phyloP scores from a whole-genome alignment of 2,329 filamentous ascomycete species.

The Sporothrix phasma region DNA sequence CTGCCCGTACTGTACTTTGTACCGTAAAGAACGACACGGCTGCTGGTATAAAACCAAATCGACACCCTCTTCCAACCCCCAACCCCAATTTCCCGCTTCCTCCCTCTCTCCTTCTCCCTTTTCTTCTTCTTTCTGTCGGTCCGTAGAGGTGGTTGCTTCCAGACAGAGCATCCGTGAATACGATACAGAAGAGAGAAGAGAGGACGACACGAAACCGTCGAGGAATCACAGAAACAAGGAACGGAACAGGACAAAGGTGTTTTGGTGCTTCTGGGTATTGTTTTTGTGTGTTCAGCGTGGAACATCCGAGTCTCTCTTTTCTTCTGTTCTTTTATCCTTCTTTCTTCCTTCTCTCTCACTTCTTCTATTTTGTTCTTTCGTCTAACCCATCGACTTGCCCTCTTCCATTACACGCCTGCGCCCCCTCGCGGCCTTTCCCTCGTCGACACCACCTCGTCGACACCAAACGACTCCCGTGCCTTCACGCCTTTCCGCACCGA shows the following conservation, averaged over 20 bases:
- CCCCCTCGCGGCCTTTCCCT: not conserved
- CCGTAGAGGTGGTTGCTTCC: slow-evolving; percentile 15
- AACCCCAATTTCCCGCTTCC: slow-evolving; percentile 12
- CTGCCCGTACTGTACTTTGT: not conserved
- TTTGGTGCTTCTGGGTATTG: not conserved
- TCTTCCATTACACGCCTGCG: not conserved
- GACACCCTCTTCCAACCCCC: slow-evolving; percentile 6
- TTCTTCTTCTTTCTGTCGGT: not conserved
- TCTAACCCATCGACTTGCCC: not conserved
- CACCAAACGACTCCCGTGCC: not conserved
- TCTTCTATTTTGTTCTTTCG: not conserved
- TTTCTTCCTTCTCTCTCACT: not conserved
- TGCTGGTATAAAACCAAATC: slow-evolving; percentile 18
- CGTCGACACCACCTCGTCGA: not conserved
- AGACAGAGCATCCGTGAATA: slow-evolving; percentile 6
- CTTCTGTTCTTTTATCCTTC: not conserved
- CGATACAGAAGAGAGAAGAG: slow-evolving; percentile 6
- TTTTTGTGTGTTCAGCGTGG: not conserved
- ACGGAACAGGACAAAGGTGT: not conserved
- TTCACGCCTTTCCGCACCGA: not conserved
- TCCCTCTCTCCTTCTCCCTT: not conserved
- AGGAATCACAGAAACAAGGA: not conserved
- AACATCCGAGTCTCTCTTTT: not conserved
- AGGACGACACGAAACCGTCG: slow-evolving; percentile 1
- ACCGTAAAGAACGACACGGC: not conserved